Conservation (phyloP, 345 rosid species). For the Hevea brasiliensis region DNA sequence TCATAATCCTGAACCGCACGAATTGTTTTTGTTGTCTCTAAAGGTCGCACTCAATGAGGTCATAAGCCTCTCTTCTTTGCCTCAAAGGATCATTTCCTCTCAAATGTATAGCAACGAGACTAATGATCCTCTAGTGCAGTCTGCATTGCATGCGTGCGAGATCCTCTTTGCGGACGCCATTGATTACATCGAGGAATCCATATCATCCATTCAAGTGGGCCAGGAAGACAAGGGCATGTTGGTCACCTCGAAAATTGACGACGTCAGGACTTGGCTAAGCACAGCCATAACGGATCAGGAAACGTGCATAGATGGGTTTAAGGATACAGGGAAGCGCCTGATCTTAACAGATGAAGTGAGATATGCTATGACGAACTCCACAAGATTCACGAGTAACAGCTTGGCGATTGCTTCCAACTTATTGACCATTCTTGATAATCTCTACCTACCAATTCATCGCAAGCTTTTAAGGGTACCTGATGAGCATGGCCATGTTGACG, state of each 20-base stretch:
- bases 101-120: neutral
- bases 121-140: conserved; percentile 1
- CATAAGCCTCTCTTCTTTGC: conserved; percentile 34
- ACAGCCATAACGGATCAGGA: conserved; percentile 23
- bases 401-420: conserved; percentile 30
- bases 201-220: conserved; percentile 4
- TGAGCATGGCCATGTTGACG: neutral
- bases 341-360: conserved; percentile 6
- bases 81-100: conserved; percentile 28
- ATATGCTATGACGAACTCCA: conserved; percentile 32
- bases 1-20: conserved; percentile 31
- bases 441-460: conserved; percentile 11
- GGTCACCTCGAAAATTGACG: neutral
- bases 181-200: conserved; percentile 14
- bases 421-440: neutral
- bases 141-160: conserved; percentile 23
- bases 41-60: conserved; percentile 50
- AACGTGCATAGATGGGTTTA: conserved; percentile 15
- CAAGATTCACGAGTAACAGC: conserved; percentile 35
- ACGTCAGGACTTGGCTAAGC: conserved; percentile 25
- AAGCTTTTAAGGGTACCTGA: conserved; percentile 9
- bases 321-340: conserved; percentile 1
- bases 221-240: neutral
- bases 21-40: conserved; percentile 59
- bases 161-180: conserved; percentile 28